Evolutionary conservation across 495 filamentous ascomycete genomes (phyloP), one percentile per base, ranked within the genome.

Genomic region (Talaromyces nanjingensis): DNA sequence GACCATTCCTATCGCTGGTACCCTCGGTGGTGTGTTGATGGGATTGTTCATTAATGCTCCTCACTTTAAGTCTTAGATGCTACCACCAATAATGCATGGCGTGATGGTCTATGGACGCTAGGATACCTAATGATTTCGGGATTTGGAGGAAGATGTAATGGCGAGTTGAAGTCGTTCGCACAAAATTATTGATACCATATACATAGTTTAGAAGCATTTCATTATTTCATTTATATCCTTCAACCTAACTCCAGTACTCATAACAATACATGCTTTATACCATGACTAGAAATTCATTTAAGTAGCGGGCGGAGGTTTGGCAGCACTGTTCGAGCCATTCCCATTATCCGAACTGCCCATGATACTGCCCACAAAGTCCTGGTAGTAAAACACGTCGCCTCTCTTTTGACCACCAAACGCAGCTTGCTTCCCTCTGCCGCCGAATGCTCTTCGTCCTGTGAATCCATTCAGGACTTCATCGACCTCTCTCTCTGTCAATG

Each of bases 381-480:
- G 75, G 60, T 81, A 81, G 42, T 76, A 71, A 54, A 81, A 78
- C 2, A 80, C 77, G 25, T 81, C 79, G 5, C 73, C 76, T 64
- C 74, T 67, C 66, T 79, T 80, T 8, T 67, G 65, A 60, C 72
- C 70, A 7, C 70, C 65, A 16, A 67, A 52, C 63, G 49, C 45
- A 3, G 39, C 55, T 20, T 37, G 31, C 53, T 71, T 76, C 25
- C 66, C 66, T 31, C 75, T 74, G 66, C 77, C 70, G 58, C 79
- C 76, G 78, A 96, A 96, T 1, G 88, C 89, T 66, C 89, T 83
- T 59, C 91, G 82, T 3, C 90, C 91, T 25, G 85, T 89, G 75
- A 97, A 98, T 0, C 91, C 93, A 64, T 78, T 86, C 64, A 98
- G 75, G 16, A 96, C 87, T 69, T 85, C 86, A 68, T 97, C 92